These are phyloP conservation scores for Limnanthes douglasii DNA, from an alignment of 345 rosid species.

Conservation along the genomic window DNA sequence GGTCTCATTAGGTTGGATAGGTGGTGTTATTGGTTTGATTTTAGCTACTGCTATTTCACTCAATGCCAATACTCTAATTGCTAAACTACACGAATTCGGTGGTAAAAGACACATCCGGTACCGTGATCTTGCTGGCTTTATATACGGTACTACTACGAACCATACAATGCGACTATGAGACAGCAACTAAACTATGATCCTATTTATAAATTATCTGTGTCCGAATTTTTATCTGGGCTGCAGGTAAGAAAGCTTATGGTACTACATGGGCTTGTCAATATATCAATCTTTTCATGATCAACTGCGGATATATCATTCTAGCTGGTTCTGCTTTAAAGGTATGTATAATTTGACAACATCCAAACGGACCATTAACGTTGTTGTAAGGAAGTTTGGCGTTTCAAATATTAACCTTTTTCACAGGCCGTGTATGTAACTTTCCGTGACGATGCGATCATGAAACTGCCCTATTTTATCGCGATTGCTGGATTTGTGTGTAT, in stretches of 20 bases:
- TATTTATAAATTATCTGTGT: too few species aligned
- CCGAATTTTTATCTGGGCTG: too few species aligned
- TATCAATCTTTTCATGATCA: conserved; percentile 73
- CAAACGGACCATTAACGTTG: background rate
- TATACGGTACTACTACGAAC: conserved; percentile 81
- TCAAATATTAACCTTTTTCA: conserved; percentile 3
- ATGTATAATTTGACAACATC: background rate
- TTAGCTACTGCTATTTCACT: conserved; percentile 56
- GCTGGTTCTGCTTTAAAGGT: conserved; percentile 83
- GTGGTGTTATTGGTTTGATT: conserved; percentile 59
- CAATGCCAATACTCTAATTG: conserved; percentile 64
- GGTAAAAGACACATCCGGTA: conserved; percentile 90
- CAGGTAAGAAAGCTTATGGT: conserved; percentile 56
- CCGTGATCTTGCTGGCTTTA: conserved; percentile 74
- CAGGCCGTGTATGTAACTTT: conserved; percentile 44
- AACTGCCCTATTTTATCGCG: conserved; percentile 37
- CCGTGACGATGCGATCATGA: conserved; percentile 27
- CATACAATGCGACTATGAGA: too few species aligned
- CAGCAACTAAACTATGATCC: too few species aligned
- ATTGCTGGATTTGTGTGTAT: conserved; percentile 39
- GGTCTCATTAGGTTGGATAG: conserved; percentile 86
- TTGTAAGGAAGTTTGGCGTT: background rate
- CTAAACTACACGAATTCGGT: conserved; percentile 73
- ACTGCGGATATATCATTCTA: conserved; percentile 60
- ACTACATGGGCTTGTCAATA: conserved; percentile 66